phyloP scores from a whole-genome alignment of 495 filamentous ascomycete genomes.

The Talaromyces adpressus region DNA sequence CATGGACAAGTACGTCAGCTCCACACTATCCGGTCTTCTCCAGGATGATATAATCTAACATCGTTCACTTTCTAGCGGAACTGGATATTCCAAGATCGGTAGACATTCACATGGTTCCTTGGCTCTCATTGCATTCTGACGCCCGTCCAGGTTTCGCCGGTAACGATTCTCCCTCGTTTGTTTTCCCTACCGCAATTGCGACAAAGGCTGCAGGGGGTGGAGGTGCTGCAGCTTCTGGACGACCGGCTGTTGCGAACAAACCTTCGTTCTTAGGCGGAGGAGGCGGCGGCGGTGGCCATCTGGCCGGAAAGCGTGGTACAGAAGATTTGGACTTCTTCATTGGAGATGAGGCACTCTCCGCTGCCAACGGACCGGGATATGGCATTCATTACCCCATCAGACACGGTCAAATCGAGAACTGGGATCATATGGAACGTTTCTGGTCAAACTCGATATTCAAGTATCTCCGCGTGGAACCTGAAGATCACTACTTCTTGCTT shows the following conservation, averaged over 20 bases:
- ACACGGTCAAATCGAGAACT: conserved; percentile 97
- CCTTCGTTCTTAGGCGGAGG: conserved; percentile 84
- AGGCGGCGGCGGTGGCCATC: conserved; percentile 69
- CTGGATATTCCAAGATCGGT: conserved; percentile 98
- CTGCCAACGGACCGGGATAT: conserved; percentile 82
- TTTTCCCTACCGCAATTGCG: conserved; percentile 97
- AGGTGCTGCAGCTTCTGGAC: conserved; percentile 72
- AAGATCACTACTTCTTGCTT: conserved; percentile 96
- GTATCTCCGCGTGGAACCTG: conserved; percentile 93
- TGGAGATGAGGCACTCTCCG: conserved; percentile 87
- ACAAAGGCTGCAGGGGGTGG: conserved; percentile 72
- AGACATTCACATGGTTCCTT: conserved; percentile 9
- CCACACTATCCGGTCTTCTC: conserved; percentile 11
- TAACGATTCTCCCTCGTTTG: conserved; percentile 98
- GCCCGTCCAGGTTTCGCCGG: conserved; percentile 78
- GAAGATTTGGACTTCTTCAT: conserved; percentile 99
- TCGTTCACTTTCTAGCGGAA: conserved; percentile 61
- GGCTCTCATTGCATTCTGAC: conserved; percentile 26
- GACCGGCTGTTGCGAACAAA: conserved; percentile 87
- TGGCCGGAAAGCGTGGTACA: conserved; percentile 88
- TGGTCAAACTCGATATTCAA: conserved; percentile 99
- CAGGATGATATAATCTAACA: conserved; percentile 13
- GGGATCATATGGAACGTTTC: conserved; percentile 99
- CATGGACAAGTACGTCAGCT: conserved; percentile 95
- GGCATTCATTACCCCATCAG: conserved; percentile 95